Conservation (phyloP, 306 rosid species). For the Rosa multiflora region DNA sequence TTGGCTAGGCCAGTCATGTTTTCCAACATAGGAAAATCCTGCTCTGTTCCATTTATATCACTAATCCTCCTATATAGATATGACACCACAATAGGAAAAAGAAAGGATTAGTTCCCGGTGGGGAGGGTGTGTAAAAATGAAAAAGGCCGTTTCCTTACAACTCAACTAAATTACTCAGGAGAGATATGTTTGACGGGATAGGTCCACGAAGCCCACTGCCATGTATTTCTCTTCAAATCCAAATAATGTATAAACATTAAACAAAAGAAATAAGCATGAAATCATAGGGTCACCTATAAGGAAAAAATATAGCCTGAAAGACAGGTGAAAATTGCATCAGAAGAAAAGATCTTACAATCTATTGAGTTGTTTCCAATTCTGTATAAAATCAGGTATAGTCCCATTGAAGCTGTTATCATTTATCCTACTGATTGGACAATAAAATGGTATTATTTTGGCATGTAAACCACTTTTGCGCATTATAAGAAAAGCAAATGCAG, state of each 20-base stretch:
- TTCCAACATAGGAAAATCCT: conserved; percentile 58
- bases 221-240: conserved; percentile 66
- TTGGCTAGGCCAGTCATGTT: conserved; percentile 37
- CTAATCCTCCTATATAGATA: conserved; percentile 63
- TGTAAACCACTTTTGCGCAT: not conserved
- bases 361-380: conserved; percentile 54
- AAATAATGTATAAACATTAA: conserved; percentile 18
- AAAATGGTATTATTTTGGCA: conserved; percentile 18
- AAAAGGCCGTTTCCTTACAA: conserved; percentile 54
- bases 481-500: conserved; percentile 11
- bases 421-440: conserved; percentile 62
- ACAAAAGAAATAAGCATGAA: not conserved
- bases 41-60: conserved; percentile 66
- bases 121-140: not conserved
- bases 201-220: conserved; percentile 92
- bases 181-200: conserved; percentile 64
- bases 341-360: conserved; percentile 64
- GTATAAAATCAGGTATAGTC: conserved; percentile 67
- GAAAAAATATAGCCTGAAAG: not conserved
- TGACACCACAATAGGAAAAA: conserved; percentile 1
- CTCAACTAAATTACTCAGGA: conserved; percentile 44
- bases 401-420: conserved; percentile 72
- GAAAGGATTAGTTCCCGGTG: not conserved
- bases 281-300: not conserved
- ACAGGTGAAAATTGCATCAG: conserved; percentile 11